Base-by-base conservation (phyloP, 352 stramenopile species). In the Aphanomyces astaci region DNA sequence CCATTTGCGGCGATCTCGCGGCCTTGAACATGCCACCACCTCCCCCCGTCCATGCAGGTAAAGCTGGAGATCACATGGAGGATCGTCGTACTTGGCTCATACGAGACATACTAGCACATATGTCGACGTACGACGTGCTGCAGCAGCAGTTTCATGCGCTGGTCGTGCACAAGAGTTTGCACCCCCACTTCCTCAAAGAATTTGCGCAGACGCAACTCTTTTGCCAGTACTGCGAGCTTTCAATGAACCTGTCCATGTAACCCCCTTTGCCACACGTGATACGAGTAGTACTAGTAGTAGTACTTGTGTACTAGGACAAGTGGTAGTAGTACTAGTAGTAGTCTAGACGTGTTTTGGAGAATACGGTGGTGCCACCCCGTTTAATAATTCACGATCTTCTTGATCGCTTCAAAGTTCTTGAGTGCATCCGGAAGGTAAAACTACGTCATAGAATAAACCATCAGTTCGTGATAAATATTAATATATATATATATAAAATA, bases 371-470 rank as follows among this genome's bases (percentile, higher is more conserved):
- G n/a, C n/a, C n/a, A n/a, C n/a, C n/a, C 4, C 0, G 15, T 30
- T 75, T 85, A 97, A 70, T 87, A 97, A 66, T 97, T 83, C 46
- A 97, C 79, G 27, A 90, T 88, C 70, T 88, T 92, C 71, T 93
- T 94, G 77, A 98, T 98, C 13, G 91, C 91, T 73, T 98, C 92
- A 63, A 98, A 94, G 79, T 97, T 98, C 76, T 97, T 98, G 30
- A 96, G 74, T 32, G 94, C 84, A 52, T 98, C 88, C 1, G 94
- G 94, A 45, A 98, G 76, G 75, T 98, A 98, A 43, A 94, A 80
- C 81, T 88, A 52, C 33, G 64, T 15, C 9, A 65, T 17, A 67
- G 15, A 53, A 32, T 15, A 69, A 0, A 27, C 7, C 27, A 46
- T 22, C 54, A 54, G 1, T 28, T 27, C 72, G 7, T 19, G 25